Conservation (phyloP, 2,329 filamentous ascomycete species). For the Nothophoma quercina region DNA sequence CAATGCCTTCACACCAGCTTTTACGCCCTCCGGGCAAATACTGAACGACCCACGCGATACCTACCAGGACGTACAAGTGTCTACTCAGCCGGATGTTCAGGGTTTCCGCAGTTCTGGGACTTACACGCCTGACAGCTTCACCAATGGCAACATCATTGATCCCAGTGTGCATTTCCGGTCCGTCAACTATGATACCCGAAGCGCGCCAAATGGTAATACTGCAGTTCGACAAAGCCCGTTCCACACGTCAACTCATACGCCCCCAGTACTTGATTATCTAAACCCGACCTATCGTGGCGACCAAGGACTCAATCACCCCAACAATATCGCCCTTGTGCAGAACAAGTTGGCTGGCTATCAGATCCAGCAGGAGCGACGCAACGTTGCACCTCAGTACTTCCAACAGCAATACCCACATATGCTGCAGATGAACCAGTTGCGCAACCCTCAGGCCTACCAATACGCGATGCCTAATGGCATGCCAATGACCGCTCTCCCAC, state of each 20-base stretch:
- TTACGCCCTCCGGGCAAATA: constrained; percentile 32
- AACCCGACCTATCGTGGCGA: constrained; percentile 52
- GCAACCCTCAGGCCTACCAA: constrained; percentile 45
- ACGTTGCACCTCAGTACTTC: constrained; percentile 41
- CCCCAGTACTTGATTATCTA: constrained; percentile 54
- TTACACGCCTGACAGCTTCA: constrained; percentile 48
- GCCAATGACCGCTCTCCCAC: constrained; percentile 43
- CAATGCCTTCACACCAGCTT: constrained; percentile 33
- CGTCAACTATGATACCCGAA: constrained; percentile 52
- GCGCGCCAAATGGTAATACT: constrained; percentile 52
- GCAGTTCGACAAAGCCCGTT: constrained; percentile 56
- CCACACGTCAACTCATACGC: constrained; percentile 56
- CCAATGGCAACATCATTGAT: constrained; percentile 39
- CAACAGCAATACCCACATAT: constrained; percentile 45
- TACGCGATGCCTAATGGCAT: constrained; percentile 49
- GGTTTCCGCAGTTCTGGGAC: constrained; percentile 32
- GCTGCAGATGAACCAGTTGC: constrained; percentile 47
- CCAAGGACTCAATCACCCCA: constrained; percentile 52
- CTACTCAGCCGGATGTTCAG: constrained; percentile 29
- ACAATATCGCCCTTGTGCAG: constrained; percentile 56
- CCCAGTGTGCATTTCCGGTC: constrained; percentile 49
- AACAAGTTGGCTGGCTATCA: constrained; percentile 59
- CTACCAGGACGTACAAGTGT: constrained; percentile 33
- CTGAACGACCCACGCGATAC: constrained; percentile 32
- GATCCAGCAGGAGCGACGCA: constrained; percentile 50